Base-by-base conservation (phyloP, 352 stramenopile species). In the Phytophthora podocarpi region DNA sequence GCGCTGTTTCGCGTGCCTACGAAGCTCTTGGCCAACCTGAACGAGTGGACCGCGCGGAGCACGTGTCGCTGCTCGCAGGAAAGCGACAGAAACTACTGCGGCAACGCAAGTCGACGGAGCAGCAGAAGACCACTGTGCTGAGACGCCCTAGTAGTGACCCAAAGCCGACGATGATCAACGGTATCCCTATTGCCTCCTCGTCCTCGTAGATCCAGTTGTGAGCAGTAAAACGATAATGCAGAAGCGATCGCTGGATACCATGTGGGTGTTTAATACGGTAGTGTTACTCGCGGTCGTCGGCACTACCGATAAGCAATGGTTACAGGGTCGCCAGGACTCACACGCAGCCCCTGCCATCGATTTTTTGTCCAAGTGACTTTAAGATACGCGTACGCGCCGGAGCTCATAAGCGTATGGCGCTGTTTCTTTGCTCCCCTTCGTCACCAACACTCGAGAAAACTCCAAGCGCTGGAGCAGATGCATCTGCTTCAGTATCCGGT, bases 1-100 rank as follows among this genome's bases (percentile, higher is more conserved):
- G 21, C 23, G 45, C 48, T 37, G 53, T 63, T 28, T 67, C 70
- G 18, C 74, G 60, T 27, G 70, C 74, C n/a, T 76, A 74, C 30
- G 36, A 69, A 53, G 59, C 58, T 18, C 67, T 82, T 12, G 67
- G 47, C 35, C 43, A 67, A 28, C 46, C 56, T 43, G 67, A 69
- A 34, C 36, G 54, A 32, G 36, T 61, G 35, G 41, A 56, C 21
- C 59, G 48, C 16, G 70, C 59, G 21, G 41, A 64, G 53, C 40
- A 41, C 15, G 27, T 82, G 26, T 59, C 40, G 32, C 32, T 23
- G 13, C 11, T 49, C 15, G 32, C 46, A 26, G 41, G 34, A 0
- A 72, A 66, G 21, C 45, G 70, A 11, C 56, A 68, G 43, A 61
- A 67, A n/a, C 43, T 72, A 42, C 24, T 72, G 26, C 41, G 37